Base-by-base conservation (phyloP, 345 rosid species). In the Citrus maxima region DNA sequence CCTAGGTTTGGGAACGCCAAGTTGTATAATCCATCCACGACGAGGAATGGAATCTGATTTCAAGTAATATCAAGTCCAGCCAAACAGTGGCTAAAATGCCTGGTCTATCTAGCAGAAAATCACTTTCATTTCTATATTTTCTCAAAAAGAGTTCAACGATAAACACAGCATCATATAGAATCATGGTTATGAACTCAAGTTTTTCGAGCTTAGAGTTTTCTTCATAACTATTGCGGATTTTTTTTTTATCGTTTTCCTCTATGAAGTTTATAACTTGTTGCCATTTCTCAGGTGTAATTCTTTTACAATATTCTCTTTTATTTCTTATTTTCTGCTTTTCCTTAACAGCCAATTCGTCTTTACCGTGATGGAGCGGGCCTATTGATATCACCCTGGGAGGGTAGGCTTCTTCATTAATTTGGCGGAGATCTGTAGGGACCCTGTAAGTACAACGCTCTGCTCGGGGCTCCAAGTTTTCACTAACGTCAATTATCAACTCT, bases 131-230 rank as follows among this genome's bases (percentile, higher is more conserved):
- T 7, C 18, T 16, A 25, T 24, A 24, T 24, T 60, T 2, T 35
- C 75, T 78, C 27, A 78, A 13, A 46, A 78, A 78, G 21, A 78
- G 80, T 61, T 78, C 76, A 0, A 71, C 25, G 18, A 78, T 62
- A 51, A 78, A 78, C 3, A 78, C 64, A 8, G 38, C 66, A 24
- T 78, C 76, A 6, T 70, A 32, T 32, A 70, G 35, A 10, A 60
- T 25, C 64, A 60, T 24, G 10, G 64, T 60, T 9, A 60, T 12
- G 3, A 60, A 60, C 18, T 1, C 10, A 14, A 38, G 13, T 40
- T 59, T 35, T 10, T 25, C 5, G 19, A 60, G 12, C n/a, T 8
- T 7, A 61, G 18, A 68, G 1, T 2, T 25, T 40, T 27, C 65
- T 12, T 38, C 70, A 46, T 70, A 77, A 42, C 24, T 16, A 18